phyloP scores from a whole-genome alignment of 495 filamentous ascomycete genomes.

The Neurospora sp. region DNA sequence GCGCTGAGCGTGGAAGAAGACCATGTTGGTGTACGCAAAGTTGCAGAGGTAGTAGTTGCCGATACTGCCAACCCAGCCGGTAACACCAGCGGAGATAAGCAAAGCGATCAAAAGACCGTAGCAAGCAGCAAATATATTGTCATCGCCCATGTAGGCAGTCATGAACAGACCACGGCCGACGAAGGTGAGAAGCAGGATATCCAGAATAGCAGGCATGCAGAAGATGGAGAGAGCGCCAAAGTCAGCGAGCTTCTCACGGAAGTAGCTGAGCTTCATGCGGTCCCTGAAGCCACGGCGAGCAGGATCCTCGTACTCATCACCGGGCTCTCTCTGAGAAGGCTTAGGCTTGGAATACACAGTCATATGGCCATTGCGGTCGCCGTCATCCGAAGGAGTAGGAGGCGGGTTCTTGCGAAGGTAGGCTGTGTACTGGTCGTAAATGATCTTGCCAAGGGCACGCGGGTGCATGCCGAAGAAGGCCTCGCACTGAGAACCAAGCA shows the following conservation, averaged over 20 bases:
- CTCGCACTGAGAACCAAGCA: slow-evolving; percentile 20
- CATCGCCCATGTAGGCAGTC: slow-evolving; percentile 18
- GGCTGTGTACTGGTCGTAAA: slow-evolving; percentile 9
- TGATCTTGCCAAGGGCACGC: slow-evolving; percentile 13
- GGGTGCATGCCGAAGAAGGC: slow-evolving; percentile 17
- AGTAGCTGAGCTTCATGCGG: background rate
- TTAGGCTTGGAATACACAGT: slow-evolving; percentile 14
- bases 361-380: slow-evolving; percentile 9
- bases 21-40: slow-evolving; percentile 23
- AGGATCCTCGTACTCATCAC: background rate
- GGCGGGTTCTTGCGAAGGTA: slow-evolving; percentile 11
- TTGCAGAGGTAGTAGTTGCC: slow-evolving; percentile 22
- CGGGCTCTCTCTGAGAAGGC: background rate
- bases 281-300: background rate
- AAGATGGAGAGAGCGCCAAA: slow-evolving; percentile 19
- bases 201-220: slow-evolving; percentile 19
- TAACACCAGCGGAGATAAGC: slow-evolving; percentile 18
- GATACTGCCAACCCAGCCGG: slow-evolving; percentile 22
- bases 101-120: slow-evolving; percentile 15
- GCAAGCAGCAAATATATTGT: slow-evolving; percentile 12
- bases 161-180: slow-evolving; percentile 20
- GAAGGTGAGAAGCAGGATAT: slow-evolving; percentile 16
- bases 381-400: background rate
- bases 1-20: slow-evolving; percentile 20
- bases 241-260: slow-evolving; percentile 5